Evolutionary conservation across 371 early-diverging fungal genomes (phyloP).

Genomic region (Apophysomyces variabilis): DNA sequence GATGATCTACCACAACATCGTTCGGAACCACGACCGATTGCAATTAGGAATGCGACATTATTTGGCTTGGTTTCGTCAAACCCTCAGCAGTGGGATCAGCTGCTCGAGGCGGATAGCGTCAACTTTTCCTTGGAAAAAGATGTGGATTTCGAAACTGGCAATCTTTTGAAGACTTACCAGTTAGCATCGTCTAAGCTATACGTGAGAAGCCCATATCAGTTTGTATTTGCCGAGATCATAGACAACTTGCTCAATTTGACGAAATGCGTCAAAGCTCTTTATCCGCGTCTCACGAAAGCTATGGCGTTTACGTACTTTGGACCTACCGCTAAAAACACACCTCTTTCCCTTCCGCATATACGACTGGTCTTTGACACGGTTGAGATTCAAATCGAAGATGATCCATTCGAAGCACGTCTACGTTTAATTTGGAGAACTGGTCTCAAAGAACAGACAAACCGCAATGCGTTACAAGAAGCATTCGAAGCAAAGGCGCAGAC

Average conservation of each 20-base stretch:
- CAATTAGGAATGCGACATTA: slow-evolving; percentile 29
- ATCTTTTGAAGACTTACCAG: slow-evolving; percentile 20
- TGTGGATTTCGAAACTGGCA: slow-evolving; percentile 15
- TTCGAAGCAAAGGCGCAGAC: slow-evolving; percentile 61
- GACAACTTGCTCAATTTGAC: slow-evolving; percentile 40
- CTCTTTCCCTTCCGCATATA: slow-evolving; percentile 31
- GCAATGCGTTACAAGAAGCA: slow-evolving; percentile 58
- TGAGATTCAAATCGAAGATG: slow-evolving; percentile 54
- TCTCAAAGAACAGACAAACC: slow-evolving; percentile 51
- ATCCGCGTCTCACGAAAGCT: slow-evolving; percentile 29
- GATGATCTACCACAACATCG: slow-evolving; percentile 12
- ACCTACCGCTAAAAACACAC: slow-evolving; percentile 29
- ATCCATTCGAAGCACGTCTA: slow-evolving; percentile 62
- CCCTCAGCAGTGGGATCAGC: slow-evolving; percentile 41
- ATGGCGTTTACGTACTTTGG: slow-evolving; percentile 38
- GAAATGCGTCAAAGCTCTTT: slow-evolving; percentile 42
- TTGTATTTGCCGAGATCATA: slow-evolving; percentile 40
- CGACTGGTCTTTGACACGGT: slow-evolving; percentile 31
- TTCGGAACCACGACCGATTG: slow-evolving; percentile 11
- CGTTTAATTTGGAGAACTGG: slow-evolving; percentile 56
- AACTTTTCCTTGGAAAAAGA: slow-evolving; percentile 29
- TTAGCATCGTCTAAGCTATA: slow-evolving; percentile 34
- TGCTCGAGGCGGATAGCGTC: slow-evolving; percentile 42
- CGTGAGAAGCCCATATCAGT: slow-evolving; percentile 47
- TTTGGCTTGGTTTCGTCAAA: slow-evolving; percentile 31